Evolutionary conservation across 2,329 filamentous ascomycete species (phyloP), one percentile per base, ranked within the genome.

Genomic region (Fusarium sp.): DNA sequence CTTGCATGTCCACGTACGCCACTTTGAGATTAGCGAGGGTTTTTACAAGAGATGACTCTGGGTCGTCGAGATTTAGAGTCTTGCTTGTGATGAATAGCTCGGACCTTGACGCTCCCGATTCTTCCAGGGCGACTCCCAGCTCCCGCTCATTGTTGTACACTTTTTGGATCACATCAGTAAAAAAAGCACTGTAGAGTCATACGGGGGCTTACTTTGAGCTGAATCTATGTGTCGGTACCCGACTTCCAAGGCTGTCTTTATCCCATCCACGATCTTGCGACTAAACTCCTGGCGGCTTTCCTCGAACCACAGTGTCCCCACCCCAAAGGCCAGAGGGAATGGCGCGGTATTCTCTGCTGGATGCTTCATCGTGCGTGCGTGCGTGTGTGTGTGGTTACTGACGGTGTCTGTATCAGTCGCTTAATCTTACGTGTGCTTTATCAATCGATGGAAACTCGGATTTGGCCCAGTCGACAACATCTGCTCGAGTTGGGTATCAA

Each of bases 181-280:
- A 34, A 23, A 3, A 6, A 20, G 6, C 1, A 9, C 2, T 20
- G 14, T 1, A 20, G 34, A 5, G 0, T 5, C 8, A 7, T 6
- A 2, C 0, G 23, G 13, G 25, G 23, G 7, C 52, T 57, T 57
- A 57, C 52, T 57, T 8, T 57, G 52, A 9, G 52, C 52, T 1
- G 52, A 20, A 23, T 57, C 52, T n/a, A 57, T 57, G 13, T 57
- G 52, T 35, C 52, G 52, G 13, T 57, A 57, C 8, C 52, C 52
- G 18, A 37, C 52, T 34, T 37, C 52, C 8, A 57, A 35, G 6
- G 52, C 52, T 13, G 52, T 37, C 32, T 57, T 57, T 32, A 57
- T 57, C 30, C 52, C 52, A 23, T 35, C 8, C 7, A 57, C 13
- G 10, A 57, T 57, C 8, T 57, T 34, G 18, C 52, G 52, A 20